phyloP scores from a whole-genome alignment of 306 rosid genomes.

The Vigna angularis region DNA sequence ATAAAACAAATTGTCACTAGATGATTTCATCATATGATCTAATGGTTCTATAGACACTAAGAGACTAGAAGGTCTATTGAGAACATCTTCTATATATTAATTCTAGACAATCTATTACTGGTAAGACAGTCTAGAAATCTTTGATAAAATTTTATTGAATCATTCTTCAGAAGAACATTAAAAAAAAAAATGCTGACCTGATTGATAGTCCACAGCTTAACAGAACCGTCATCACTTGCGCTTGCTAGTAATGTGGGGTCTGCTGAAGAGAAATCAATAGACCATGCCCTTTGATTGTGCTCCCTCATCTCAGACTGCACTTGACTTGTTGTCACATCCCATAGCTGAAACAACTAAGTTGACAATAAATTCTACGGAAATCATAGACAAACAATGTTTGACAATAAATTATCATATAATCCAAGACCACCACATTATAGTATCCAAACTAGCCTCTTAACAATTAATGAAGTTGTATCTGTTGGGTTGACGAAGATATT shows the following conservation, averaged over 20 bases:
- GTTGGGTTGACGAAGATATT: too few relatives aligned
- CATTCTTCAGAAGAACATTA: slow-evolving; percentile 39
- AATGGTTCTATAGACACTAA: too few relatives aligned
- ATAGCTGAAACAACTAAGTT: slow-evolving; percentile 55
- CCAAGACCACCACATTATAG: neutral
- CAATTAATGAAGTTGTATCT: neutral
- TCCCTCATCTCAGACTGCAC: slow-evolving; percentile 77
- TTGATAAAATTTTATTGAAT: too few relatives aligned
- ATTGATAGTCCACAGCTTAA: slow-evolving; percentile 97
- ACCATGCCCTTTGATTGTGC: slow-evolving; percentile 87
- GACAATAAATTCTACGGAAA: slow-evolving; percentile 20
- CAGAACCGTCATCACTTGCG: slow-evolving; percentile 84
- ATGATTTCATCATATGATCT: too few relatives aligned
- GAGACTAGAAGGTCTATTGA: too few relatives aligned
- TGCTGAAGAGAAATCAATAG: slow-evolving; percentile 85
- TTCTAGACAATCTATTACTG: too few relatives aligned
- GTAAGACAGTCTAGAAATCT: too few relatives aligned
- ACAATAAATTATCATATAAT: neutral
- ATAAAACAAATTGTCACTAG: too few relatives aligned
- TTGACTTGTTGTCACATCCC: slow-evolving; percentile 91
- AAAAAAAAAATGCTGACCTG: slow-evolving; percentile 51
- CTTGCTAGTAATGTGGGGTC: slow-evolving; percentile 87
- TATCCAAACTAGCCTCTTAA: neutral
- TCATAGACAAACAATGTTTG: slow-evolving; percentile 3
- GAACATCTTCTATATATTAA: too few relatives aligned